A percentile compares a stretch with the other conserved stretches of the same genome.
Conservation (phyloP, 2,329 filamentous ascomycete species). For the Aureobasidium namibiae region DNA sequence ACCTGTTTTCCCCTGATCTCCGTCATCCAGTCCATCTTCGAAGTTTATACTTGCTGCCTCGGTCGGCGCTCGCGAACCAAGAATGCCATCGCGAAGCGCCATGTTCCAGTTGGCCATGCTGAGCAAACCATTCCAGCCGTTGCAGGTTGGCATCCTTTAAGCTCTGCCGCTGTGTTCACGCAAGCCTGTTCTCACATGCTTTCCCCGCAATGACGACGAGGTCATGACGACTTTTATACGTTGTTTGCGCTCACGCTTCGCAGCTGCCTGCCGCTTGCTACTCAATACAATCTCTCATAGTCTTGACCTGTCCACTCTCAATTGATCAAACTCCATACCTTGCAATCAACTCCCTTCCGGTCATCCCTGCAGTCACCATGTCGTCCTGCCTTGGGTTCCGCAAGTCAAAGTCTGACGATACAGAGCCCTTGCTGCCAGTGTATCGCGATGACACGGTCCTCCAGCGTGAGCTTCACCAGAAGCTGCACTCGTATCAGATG, state of each 20-base stretch:
- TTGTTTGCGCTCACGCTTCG: not conserved
- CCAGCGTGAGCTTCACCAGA: constrained; percentile 73
- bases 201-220: constrained; percentile 4
- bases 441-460: constrained; percentile 74
- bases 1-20: not conserved
- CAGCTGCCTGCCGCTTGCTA: not conserved
- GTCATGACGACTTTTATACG: not conserved
- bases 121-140: not conserved
- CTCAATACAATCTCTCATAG: not conserved
- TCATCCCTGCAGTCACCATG: constrained; percentile 30
- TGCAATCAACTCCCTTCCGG: not conserved
- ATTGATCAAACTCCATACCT: not conserved
- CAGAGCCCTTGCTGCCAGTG: constrained; percentile 70
- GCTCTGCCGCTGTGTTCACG: not conserved
- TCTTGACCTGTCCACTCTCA: not conserved
- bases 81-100: not conserved
- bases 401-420: constrained; percentile 49
- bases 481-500: constrained; percentile 92
- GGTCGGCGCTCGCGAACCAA: not conserved
- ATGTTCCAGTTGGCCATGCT: not conserved
- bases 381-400: constrained; percentile 58
- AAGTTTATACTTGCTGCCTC: not conserved
- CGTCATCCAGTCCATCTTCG: not conserved
- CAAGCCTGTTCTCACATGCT: constrained; percentile 6
- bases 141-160: not conserved